These are phyloP conservation scores for Eustoma russellianum DNA, from an alignment of 257 asterid genomes.

Conservation along the genomic window DNA sequence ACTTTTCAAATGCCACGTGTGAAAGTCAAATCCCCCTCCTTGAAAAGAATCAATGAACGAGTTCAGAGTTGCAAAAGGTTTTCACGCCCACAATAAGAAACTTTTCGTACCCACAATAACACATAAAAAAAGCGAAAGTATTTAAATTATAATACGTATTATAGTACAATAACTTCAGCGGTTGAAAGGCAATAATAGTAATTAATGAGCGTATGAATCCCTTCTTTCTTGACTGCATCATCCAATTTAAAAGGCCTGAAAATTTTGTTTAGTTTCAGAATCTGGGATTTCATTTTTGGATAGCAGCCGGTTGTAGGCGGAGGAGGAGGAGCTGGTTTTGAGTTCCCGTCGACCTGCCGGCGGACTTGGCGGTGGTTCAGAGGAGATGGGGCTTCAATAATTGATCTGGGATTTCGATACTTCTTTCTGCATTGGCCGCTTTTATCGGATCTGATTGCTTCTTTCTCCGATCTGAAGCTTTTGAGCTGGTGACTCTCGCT, in stretches of 20 bases:
- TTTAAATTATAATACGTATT: neutral
- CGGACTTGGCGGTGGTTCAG: slow-evolving; percentile 26
- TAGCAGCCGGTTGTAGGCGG: neutral
- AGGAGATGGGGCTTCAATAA: slow-evolving; percentile 5
- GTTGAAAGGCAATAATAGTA: neutral
- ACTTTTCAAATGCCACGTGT: too few relatives aligned
- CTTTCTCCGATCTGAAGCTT: slow-evolving; percentile 28
- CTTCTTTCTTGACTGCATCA: slow-evolving; percentile 3
- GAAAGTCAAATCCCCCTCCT: too few relatives aligned
- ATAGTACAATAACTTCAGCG: neutral
- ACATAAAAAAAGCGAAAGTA: too few relatives aligned
- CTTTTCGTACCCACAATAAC: too few relatives aligned
- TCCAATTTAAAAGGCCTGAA: slow-evolving; percentile 5
- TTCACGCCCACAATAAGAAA: too few relatives aligned
- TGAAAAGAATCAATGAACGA: too few relatives aligned
- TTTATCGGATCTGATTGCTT: slow-evolving; percentile 31
- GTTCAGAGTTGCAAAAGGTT: too few relatives aligned
- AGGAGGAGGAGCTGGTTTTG: slow-evolving; percentile 12
- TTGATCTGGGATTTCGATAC: slow-evolving; percentile 15
- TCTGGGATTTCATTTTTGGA: neutral
- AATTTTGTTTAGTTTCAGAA: too few relatives aligned
- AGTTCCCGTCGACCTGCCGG: slow-evolving; percentile 6
- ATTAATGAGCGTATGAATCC: slow-evolving; percentile 2
- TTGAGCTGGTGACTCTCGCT: neutral
- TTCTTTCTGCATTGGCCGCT: slow-evolving; percentile 4